phyloP scores from a whole-genome alignment of 2,329 filamentous ascomycete species.

The Colletotrichum sojae region DNA sequence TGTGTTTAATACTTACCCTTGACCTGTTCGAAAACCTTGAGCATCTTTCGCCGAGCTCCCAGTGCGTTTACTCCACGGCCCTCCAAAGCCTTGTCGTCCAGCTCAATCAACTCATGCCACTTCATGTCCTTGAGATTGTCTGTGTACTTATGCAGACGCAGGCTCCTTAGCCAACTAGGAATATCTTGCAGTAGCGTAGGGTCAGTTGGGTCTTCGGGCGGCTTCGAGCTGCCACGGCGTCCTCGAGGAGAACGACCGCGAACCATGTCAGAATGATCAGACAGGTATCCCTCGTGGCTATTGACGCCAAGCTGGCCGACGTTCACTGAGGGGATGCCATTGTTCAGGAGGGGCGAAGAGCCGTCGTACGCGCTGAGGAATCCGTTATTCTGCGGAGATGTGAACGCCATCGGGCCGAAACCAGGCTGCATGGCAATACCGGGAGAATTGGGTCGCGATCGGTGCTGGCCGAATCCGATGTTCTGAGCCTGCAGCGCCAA shows the following conservation, averaged over 20 bases:
- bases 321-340: conserved; percentile 78
- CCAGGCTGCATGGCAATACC: conserved; percentile 83
- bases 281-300: conserved; percentile 87
- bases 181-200: conserved; percentile 92
- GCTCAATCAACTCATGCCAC: conserved; percentile 92
- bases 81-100: conserved; percentile 94
- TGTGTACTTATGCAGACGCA: conserved; percentile 98
- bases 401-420: conserved; percentile 78
- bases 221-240: conserved; percentile 94
- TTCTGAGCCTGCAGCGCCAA: conserved; percentile 81
- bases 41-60: conserved; percentile 95
- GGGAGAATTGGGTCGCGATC: conserved; percentile 91
- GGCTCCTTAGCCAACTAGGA: conserved; percentile 93
- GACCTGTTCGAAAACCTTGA: conserved; percentile 99
- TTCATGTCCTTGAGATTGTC: conserved; percentile 98
- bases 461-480: conserved; percentile 72
- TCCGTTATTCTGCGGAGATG: conserved; percentile 93
- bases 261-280: conserved; percentile 92
- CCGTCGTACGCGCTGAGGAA: conserved; percentile 92
- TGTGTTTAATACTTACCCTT: conserved; percentile 68
- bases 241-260: conserved; percentile 94
- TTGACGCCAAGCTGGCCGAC: conserved; percentile 80
- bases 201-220: conserved; percentile 97
- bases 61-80: conserved; percentile 94
- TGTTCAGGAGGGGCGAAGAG: conserved; percentile 77